Conservation (phyloP, 257 asterid genomes). For the Ballota nigra region DNA sequence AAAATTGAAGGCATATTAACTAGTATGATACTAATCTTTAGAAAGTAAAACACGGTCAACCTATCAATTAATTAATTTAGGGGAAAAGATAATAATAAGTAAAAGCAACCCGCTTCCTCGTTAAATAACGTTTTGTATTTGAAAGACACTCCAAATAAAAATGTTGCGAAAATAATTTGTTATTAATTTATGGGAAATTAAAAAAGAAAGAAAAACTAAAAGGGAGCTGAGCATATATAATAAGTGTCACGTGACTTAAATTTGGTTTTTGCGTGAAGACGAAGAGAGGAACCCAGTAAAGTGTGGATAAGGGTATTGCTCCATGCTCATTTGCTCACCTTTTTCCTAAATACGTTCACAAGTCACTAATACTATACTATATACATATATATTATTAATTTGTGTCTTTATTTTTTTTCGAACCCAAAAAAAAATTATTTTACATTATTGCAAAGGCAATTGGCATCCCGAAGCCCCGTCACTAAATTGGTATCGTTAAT, state of each 20-base stretch:
- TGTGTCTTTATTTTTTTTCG: too few relatives aligned
- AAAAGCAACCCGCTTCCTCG: not conserved
- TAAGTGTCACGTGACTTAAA: slow-evolving; percentile 8
- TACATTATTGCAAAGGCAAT: too few relatives aligned
- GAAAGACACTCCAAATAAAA: not conserved
- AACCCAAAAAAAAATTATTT: too few relatives aligned
- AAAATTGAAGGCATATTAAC: not conserved
- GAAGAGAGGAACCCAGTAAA: slow-evolving; percentile 33
- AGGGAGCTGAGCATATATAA: not conserved
- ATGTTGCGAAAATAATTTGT: not conserved
- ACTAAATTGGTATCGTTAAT: too few relatives aligned
- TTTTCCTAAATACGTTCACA: not conserved
- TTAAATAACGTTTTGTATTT: not conserved
- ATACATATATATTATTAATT: too few relatives aligned
- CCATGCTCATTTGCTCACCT: not conserved
- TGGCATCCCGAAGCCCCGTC: too few relatives aligned
- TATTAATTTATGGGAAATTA: not conserved
- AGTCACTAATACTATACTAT: too few relatives aligned
- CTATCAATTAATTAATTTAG: not conserved
- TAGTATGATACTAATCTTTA: too few relatives aligned
- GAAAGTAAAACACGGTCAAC: too few relatives aligned
- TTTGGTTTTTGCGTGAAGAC: slow-evolving; percentile 23
- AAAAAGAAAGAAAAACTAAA: not conserved
- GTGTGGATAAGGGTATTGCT: slow-evolving; percentile 12
- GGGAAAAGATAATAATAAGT: not conserved